These are phyloP conservation scores for Alternaria burnsii DNA, from an alignment of 2,329 filamentous ascomycete genomes.

Conservation along the genomic window DNA sequence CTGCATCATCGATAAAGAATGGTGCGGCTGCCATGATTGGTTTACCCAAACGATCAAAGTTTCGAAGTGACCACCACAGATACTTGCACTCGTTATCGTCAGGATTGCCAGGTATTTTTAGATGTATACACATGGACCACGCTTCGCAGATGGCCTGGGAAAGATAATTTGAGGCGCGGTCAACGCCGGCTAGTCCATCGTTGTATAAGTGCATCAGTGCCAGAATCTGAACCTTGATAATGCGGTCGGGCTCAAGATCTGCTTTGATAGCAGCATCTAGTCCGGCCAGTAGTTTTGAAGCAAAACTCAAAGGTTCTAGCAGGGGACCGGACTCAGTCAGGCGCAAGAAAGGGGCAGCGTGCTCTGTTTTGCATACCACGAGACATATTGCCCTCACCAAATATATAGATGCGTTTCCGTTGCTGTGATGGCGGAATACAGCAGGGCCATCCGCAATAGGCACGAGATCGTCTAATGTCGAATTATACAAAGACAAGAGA, in stretches of 20 bases:
- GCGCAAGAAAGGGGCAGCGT: slow-evolving; percentile 3
- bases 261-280: slow-evolving; percentile 11
- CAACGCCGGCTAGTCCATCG: slow-evolving; percentile 2
- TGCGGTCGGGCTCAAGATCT: slow-evolving; percentile 7
- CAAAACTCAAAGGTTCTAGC: background rate
- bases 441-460: slow-evolving; percentile 1
- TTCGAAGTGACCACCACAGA: slow-evolving; percentile 10
- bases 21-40: slow-evolving; percentile 9
- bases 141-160: slow-evolving; percentile 11
- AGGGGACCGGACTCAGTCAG: background rate
- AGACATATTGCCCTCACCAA: slow-evolving; percentile 8
- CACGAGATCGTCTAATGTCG: slow-evolving; percentile 4
- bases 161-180: slow-evolving; percentile 1
- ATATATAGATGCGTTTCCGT: background rate
- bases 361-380: slow-evolving; percentile 5
- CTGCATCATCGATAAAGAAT: slow-evolving; percentile 11
- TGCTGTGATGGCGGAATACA: slow-evolving; percentile 5
- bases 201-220: slow-evolving; percentile 13
- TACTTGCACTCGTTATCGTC: slow-evolving; percentile 6
- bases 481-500: slow-evolving; percentile 6
- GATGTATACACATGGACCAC: slow-evolving; percentile 10
- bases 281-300: slow-evolving; percentile 6
- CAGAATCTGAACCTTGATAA: slow-evolving; percentile 7
- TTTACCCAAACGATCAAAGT: slow-evolving; percentile 10
- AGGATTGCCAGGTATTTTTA: slow-evolving; percentile 2